Conservation (phyloP, 495 filamentous ascomycete genomes). For the Daldinia concentrica region DNA sequence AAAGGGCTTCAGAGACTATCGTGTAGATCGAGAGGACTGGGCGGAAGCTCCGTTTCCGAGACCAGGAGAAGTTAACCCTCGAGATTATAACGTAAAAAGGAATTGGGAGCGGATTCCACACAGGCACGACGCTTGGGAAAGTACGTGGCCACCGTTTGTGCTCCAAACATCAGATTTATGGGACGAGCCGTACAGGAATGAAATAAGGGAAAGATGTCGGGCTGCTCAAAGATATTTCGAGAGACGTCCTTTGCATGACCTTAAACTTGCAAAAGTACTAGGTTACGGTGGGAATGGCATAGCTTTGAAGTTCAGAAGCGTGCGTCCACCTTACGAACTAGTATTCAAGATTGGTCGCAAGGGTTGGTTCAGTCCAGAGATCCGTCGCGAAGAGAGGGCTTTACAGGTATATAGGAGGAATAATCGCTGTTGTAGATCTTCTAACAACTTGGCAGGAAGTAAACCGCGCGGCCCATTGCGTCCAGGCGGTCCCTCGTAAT, state of each 20-base stretch:
- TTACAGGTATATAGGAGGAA: conserved; percentile 3
- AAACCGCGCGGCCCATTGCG: conserved; percentile 24
- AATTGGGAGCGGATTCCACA: not conserved
- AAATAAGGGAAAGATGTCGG: not conserved
- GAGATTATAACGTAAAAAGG: not conserved
- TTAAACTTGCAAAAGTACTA: not conserved
- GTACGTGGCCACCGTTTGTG: not conserved
- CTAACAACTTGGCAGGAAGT: conserved; percentile 15
- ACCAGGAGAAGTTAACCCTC: not conserved
- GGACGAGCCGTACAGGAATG: not conserved
- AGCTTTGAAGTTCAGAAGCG: not conserved
- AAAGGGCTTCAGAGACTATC: not conserved
- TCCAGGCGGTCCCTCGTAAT: conserved; percentile 17
- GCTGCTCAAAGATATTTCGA: not conserved
- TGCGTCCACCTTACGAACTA: not conserved
- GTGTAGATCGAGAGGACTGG: not conserved
- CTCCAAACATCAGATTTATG: not conserved
- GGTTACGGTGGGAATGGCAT: not conserved
- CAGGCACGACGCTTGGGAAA: not conserved
- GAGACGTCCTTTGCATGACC: not conserved
- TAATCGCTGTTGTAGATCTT: not conserved
- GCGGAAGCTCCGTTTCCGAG: not conserved
- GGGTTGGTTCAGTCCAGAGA: not conserved
- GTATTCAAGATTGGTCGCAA: not conserved
- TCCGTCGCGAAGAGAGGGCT: not conserved